Evolutionary conservation across 495 filamentous ascomycete species (phyloP), one percentile per base, ranked within the genome.

Genomic region (Cercophora newfieldiana): DNA sequence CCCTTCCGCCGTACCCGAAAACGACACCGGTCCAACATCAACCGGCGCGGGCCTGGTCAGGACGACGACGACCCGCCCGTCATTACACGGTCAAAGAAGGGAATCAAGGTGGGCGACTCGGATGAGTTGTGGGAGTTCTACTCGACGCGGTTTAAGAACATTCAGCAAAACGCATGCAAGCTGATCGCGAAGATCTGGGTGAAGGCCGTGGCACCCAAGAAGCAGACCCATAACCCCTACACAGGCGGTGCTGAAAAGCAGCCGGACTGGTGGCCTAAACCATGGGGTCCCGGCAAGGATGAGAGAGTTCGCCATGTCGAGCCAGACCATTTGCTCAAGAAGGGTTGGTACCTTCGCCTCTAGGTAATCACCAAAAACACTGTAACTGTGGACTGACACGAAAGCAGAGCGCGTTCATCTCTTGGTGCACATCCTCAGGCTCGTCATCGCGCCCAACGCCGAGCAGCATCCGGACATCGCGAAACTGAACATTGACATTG

Each of bases 141-240:
- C 66, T 79, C 84, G 30, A 84, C 83, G 21, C 77, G 86, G 0
- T 88, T 94, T 66, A 84, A 85, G 61, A 82, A 82, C 29, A 79
- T 92, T 59, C 91, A 94, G 70, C 92, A 96, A 71, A 83, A 86
- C 7, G 86, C 88, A 56, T 90, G 89, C 76, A 90, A 91, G 69
- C 77, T 85, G 19, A 86, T 96, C 31, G 86, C 86, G 8, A 96
- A 94, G 74, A 88, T 85, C 3, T 94, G 92, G 77, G 89, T 97
- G 68, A 93, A 91, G 70, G 82, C 88, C 18, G 89, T 96, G 2
- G 90, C 93, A 58, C 91, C 93, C 0, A 91, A 91, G 66, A 97
- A 97, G 74, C 92, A 96, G 72, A 87, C 89, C 0, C 88, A 84
- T 51, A 87, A 91, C 68, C 94, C 94, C 0, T 97, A 97, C 75